phyloP scores from a whole-genome alignment of 768 basidiomycete species.

The Candolleomyces eurysporus region DNA sequence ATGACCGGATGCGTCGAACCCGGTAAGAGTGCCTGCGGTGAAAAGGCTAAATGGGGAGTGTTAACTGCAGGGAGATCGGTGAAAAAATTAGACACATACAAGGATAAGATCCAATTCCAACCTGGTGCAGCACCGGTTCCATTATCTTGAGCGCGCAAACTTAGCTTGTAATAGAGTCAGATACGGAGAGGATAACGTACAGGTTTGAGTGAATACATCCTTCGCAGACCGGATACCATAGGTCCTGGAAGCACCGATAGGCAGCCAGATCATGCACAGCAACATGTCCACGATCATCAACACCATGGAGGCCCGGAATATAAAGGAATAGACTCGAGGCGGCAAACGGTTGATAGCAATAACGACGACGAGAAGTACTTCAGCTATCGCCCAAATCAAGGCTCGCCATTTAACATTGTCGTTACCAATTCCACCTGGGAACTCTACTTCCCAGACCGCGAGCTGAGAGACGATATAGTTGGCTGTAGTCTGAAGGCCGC shows the following conservation, averaged over 20 bases:
- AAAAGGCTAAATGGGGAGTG: constrained; percentile 55
- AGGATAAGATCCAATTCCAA: constrained; percentile 92
- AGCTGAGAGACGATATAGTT: constrained; percentile 89
- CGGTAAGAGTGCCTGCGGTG: constrained; percentile 84
- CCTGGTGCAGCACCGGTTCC: constrained; percentile 83
- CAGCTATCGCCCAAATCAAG: constrained; percentile 80
- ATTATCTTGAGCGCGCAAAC: constrained; percentile 55
- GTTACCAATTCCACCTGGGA: constrained; percentile 73
- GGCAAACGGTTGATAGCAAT: constrained; percentile 87
- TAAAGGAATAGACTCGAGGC: constrained; percentile 64
- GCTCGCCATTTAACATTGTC: constrained; percentile 84
- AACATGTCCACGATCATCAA: constrained; percentile 86
- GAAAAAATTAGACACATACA: constrained; percentile 40
- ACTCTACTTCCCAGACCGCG: constrained; percentile 74
- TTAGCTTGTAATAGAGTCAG: not conserved
- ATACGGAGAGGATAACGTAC: constrained; percentile 38
- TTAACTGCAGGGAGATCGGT: not conserved
- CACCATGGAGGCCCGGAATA: constrained; percentile 75
- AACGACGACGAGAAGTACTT: constrained; percentile 64
- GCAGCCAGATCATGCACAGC: constrained; percentile 88
- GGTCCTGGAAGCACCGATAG: constrained; percentile 83
- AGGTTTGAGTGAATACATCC: constrained; percentile 81
- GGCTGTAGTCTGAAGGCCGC: constrained; percentile 62
- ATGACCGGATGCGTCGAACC: constrained; percentile 88
- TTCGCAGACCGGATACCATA: constrained; percentile 85